Evolutionary conservation across 129 eudicot species (phyloP), one percentile per base, ranked within the genome.

Genomic region (Escallonia rubra): DNA sequence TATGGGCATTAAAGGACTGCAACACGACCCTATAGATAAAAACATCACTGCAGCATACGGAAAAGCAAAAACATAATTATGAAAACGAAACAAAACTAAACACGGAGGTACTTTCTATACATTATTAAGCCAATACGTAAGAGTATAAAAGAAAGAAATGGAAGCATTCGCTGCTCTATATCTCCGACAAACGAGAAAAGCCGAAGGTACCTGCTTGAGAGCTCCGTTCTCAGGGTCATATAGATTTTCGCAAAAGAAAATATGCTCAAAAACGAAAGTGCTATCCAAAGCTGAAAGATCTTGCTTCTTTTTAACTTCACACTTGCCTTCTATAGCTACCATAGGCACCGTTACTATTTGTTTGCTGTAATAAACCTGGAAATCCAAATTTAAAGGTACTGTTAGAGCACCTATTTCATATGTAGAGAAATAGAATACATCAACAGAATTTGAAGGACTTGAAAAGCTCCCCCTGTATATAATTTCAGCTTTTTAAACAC

Each of bases 301-400:
- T 4, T 70, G 77, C 74, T 81, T 81, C 62, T 79, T 85, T 73
- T 76, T 78, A 47, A 85, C 87, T 79, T 81, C 82, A 81, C 91
- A 85, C 68, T 81, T 85, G 9, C 91, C 91, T 57, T 79, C 85
- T 56, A 85, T 38, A 46, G 76, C 76, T 38, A 61, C 65, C 34
- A 76, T 48, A 23, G 79, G 59, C 82, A 85, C 43, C 15, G 61
- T 56, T 39, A 60, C 67, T 43, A 47, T 66, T 63, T 81, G 66
- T 66, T 81, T 84, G 70, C 91, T 81, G 76, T 81, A 85, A 70
- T 79, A 85, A 23, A 85, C 80, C 91, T 85, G 85, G 43, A 63
- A 77, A 47, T 57, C 8, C 7, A 43, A 23, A 68, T 68, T 59
- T 44, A 2, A 41, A 64, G 52, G 62, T 41, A 58, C 47, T 41